Conservation (phyloP, 83 land plant species). For the Isoetes engelmannii region DNA sequence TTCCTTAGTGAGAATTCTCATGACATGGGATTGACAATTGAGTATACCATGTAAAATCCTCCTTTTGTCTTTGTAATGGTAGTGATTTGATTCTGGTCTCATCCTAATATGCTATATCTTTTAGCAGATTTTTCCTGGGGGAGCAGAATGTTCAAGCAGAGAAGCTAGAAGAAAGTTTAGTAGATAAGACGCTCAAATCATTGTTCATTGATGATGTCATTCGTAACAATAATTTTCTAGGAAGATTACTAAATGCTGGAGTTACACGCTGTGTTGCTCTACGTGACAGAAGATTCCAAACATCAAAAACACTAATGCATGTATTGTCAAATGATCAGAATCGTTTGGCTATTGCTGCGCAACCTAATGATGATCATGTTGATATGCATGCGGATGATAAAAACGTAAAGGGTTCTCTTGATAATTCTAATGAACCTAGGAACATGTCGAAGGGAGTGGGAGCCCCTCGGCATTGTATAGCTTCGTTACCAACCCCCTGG, state of each 20-base stretch:
- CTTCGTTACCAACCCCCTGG: slow-evolving; percentile 44
- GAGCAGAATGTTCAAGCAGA: slow-evolving; percentile 69
- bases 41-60: background rate
- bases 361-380: background rate
- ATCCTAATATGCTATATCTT: background rate
- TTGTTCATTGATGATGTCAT: slow-evolving; percentile 68
- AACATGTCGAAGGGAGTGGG: slow-evolving; percentile 12
- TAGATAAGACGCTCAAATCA: slow-evolving; percentile 63
- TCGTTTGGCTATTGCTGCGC: too few species aligned
- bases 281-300: slow-evolving; percentile 45
- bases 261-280: slow-evolving; percentile 42
- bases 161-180: slow-evolving; percentile 58
- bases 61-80: background rate
- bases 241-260: slow-evolving; percentile 41
- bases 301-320: slow-evolving; percentile 4
- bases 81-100: background rate
- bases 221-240: slow-evolving; percentile 47
- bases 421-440: too few species aligned
- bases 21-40: too few species aligned
- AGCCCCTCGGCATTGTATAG: slow-evolving; percentile 26
- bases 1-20: too few species aligned
- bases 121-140: slow-evolving; percentile 39
- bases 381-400: too few species aligned
- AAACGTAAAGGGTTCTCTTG: too few species aligned
- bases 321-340: slow-evolving; percentile 3